Evolutionary conservation across 2,329 filamentous ascomycete species (phyloP).

Genomic region (Trichoderma sp.): DNA sequence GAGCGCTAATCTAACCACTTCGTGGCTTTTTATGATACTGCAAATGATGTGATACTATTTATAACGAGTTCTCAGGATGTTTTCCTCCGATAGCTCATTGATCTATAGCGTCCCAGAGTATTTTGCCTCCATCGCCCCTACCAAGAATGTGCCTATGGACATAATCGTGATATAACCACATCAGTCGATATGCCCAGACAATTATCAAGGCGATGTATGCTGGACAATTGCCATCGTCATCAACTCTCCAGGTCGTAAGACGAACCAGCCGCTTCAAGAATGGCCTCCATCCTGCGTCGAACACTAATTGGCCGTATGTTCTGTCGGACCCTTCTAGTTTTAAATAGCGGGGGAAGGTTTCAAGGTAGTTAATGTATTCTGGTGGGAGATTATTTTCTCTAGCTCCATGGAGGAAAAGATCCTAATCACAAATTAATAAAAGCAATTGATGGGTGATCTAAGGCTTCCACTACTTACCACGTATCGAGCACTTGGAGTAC

Average conservation of each 20-base stretch:
- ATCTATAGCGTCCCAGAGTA: background rate
- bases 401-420: background rate
- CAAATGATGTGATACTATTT: background rate
- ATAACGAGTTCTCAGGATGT: background rate
- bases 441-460: background rate
- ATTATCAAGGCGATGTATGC: background rate
- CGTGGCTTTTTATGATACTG: background rate
- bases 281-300: slow-evolving; percentile 14
- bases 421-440: background rate
- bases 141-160: slow-evolving; percentile 7
- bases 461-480: background rate
- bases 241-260: slow-evolving; percentile 14
- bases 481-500: slow-evolving; percentile 17
- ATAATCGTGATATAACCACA: slow-evolving; percentile 18
- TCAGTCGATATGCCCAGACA: slow-evolving; percentile 13
- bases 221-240: slow-evolving; percentile 16
- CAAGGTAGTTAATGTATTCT: slow-evolving; percentile 12
- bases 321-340: slow-evolving; percentile 4
- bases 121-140: slow-evolving; percentile 10
- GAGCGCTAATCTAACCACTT: background rate
- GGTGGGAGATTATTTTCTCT: background rate
- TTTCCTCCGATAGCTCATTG: background rate
- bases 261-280: slow-evolving; percentile 9
- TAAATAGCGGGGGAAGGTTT: slow-evolving; percentile 7
- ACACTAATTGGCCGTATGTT: slow-evolving; percentile 11